A percentile compares a stretch with the other conserved stretches of the same genome.
phyloP scores from a whole-genome alignment of 2,329 filamentous ascomycete species.

The Whalleya microplaca region DNA sequence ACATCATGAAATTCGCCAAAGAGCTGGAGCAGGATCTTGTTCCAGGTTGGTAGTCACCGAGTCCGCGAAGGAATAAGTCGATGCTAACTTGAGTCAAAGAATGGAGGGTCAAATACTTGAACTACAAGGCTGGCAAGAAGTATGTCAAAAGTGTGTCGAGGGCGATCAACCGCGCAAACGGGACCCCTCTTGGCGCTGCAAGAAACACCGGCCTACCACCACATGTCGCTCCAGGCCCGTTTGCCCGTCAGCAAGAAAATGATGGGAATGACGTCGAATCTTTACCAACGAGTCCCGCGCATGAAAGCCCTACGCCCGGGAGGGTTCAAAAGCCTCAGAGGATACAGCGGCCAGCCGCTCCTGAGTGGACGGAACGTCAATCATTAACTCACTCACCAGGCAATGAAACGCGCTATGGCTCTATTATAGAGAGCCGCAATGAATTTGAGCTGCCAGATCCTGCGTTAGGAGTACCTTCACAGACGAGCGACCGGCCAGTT shows the following conservation, averaged over 20 bases:
- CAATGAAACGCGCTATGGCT: constrained; percentile 52
- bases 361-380: constrained; percentile 42
- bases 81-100: constrained; percentile 49
- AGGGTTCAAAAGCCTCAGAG: constrained; percentile 10
- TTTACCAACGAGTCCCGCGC: constrained; percentile 32
- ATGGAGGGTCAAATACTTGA: constrained; percentile 91
- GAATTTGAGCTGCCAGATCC: constrained; percentile 59
- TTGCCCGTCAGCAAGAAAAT: constrained; percentile 27
- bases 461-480: constrained; percentile 49
- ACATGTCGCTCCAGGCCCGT: constrained; percentile 35
- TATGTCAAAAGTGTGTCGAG: constrained; percentile 81
- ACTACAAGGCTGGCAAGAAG: constrained; percentile 97
- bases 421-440: constrained; percentile 35
- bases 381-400: constrained; percentile 44
- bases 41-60: constrained; percentile 59
- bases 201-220: constrained; percentile 39
- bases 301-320: constrained; percentile 27
- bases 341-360: constrained; percentile 28
- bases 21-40: constrained; percentile 87
- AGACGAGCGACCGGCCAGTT: constrained; percentile 27
- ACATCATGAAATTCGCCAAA: constrained; percentile 69
- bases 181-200: constrained; percentile 48
- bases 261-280: constrained; percentile 26
- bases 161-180: constrained; percentile 67
- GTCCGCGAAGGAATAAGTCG: not conserved